These are phyloP conservation scores for Trypanosoma platydactyli DNA, from an alignment of 208 protist genomes.

Conservation along the genomic window DNA sequence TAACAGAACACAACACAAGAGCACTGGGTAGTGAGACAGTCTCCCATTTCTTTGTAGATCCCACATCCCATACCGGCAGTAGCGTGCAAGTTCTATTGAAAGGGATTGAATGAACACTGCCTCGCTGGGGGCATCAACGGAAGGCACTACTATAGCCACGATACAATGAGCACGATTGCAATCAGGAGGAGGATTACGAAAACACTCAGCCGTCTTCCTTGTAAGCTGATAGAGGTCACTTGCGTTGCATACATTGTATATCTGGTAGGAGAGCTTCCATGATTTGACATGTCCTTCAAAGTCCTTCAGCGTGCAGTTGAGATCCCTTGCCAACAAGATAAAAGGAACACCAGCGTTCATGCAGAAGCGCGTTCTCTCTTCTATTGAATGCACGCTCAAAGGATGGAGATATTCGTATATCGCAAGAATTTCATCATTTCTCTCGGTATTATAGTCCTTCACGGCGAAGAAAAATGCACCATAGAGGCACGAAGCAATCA, in stretches of 20 bases:
- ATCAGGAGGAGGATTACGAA: constrained; percentile 6
- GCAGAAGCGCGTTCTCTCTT: constrained; percentile 10
- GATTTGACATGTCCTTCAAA: constrained; percentile 9
- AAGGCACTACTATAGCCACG: constrained; percentile 12
- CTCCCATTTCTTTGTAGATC: constrained; percentile 1
- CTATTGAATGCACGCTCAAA: constrained; percentile 5
- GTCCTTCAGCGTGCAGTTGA: constrained; percentile 5
- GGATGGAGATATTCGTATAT: constrained; percentile 9
- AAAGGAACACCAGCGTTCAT: constrained; percentile 8
- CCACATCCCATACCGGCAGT: constrained; percentile 17
- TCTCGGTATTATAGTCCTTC: constrained; percentile 19
- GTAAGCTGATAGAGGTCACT: constrained; percentile 20
- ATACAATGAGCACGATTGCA: constrained; percentile 25
- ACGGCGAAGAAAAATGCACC: constrained; percentile 26
- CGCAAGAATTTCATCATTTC: constrained; percentile 4
- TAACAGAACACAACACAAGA: constrained; percentile 13
- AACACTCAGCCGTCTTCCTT: constrained; percentile 17
- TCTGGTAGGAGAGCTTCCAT: constrained; percentile 16
- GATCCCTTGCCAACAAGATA: constrained; percentile 1
- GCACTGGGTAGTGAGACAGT: constrained; percentile 7
- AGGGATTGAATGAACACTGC: constrained; percentile 10
- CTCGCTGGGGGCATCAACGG: background rate
- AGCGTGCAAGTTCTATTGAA: constrained; percentile 7
- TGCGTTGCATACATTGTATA: constrained; percentile 9
- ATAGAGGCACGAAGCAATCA: constrained; percentile 23